These are phyloP conservation scores for Moesziomyces antarcticus DNA, from an alignment of 1,284 basidiomycete genomes.

Conservation along the genomic window DNA sequence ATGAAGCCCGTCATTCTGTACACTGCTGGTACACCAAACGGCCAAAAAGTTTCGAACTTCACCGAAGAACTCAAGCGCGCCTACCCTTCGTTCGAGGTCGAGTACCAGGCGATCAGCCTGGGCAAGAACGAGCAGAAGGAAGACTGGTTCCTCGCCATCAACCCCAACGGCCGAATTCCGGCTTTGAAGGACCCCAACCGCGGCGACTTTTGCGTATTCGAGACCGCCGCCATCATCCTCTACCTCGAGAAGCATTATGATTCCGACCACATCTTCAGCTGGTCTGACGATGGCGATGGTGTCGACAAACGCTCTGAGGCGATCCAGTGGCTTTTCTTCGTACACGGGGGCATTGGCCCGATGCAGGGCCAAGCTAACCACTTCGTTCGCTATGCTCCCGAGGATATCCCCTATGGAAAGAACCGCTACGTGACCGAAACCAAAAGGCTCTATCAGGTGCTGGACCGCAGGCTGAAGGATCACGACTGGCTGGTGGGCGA, in stretches of 20 bases:
- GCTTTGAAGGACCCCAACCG: constrained; percentile 52
- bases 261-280: constrained; percentile 52
- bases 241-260: constrained; percentile 60
- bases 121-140: constrained; percentile 58
- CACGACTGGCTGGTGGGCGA: constrained; percentile 57
- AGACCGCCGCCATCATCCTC: constrained; percentile 52
- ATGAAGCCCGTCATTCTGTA: constrained; percentile 56
- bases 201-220: constrained; percentile 45
- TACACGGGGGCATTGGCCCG: constrained; percentile 46
- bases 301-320: constrained; percentile 36
- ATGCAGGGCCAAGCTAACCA: constrained; percentile 58
- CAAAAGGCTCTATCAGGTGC: constrained; percentile 48
- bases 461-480: constrained; percentile 44
- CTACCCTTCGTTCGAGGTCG: constrained; percentile 45
- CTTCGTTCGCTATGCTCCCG: constrained; percentile 49
- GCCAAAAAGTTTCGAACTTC: constrained; percentile 47
- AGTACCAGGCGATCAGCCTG: constrained; percentile 23
- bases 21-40: constrained; percentile 50
- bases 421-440: constrained; percentile 47
- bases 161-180: constrained; percentile 63
- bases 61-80: constrained; percentile 55
- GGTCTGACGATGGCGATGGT: constrained; percentile 39
- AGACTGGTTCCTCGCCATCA: constrained; percentile 57
- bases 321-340: constrained; percentile 48
- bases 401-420: constrained; percentile 54